Conservation (phyloP, 2,329 filamentous ascomycete species). For the Verticillium albo-atrum region DNA sequence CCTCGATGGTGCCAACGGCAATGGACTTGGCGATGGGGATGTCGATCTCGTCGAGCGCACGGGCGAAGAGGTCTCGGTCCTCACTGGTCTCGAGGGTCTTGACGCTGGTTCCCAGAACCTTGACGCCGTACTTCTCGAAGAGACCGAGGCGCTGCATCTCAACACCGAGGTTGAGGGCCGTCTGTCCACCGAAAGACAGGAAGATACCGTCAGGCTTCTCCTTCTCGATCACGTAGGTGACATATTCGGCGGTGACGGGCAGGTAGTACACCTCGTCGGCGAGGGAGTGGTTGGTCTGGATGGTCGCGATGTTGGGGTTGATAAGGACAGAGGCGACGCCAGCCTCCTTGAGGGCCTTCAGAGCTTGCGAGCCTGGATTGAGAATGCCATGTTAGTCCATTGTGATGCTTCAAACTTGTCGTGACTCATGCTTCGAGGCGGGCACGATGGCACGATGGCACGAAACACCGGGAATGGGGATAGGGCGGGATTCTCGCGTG, state of each 20-base stretch:
- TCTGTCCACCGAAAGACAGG: slow-evolving; percentile 95
- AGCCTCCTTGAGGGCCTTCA: slow-evolving; percentile 95
- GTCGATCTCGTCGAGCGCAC: slow-evolving; percentile 93
- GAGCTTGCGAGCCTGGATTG: slow-evolving; percentile 77
- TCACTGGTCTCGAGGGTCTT: slow-evolving; percentile 91
- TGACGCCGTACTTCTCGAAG: slow-evolving; percentile 92
- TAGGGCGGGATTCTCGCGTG: neutral
- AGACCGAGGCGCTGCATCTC: slow-evolving; percentile 95
- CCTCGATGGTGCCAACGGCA: slow-evolving; percentile 85
- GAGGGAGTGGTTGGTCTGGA: slow-evolving; percentile 93
- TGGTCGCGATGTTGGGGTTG: slow-evolving; percentile 97
- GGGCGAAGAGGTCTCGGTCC: slow-evolving; percentile 92
- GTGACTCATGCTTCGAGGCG: slow-evolving; percentile 18
- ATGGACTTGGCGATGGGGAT: slow-evolving; percentile 97
- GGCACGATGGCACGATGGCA: neutral
- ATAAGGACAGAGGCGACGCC: slow-evolving; percentile 88
- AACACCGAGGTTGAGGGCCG: slow-evolving; percentile 92
- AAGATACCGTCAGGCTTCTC: slow-evolving; percentile 96
- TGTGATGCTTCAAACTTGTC: neutral
- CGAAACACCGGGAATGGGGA: neutral
- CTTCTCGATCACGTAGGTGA: slow-evolving; percentile 93
- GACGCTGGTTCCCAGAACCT: slow-evolving; percentile 91
- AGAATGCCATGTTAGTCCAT: slow-evolving; percentile 13
- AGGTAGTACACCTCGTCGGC: slow-evolving; percentile 98
- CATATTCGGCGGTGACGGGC: slow-evolving; percentile 95